Evolutionary conservation across 208 protist species (phyloP).

Genomic region (Trypanosoma cruzi): DNA sequence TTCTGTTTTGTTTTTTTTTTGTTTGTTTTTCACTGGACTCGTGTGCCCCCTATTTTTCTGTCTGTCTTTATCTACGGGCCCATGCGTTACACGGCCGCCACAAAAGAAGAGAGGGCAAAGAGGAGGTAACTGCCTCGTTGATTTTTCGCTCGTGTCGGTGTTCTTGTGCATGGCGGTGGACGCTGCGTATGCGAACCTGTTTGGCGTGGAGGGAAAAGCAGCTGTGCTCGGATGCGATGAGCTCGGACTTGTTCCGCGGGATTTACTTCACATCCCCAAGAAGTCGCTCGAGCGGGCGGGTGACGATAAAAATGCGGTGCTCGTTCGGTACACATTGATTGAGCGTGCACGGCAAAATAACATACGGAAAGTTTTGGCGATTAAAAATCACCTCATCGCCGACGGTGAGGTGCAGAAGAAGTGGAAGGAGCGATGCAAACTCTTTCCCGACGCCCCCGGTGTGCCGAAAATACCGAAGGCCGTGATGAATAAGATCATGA

Average conservation of each 20-base stretch:
- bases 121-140: background rate
- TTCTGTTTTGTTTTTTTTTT: no score
- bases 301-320: conserved; percentile 12
- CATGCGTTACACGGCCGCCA: background rate
- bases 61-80: background rate
- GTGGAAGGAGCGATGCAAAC: conserved; percentile 31
- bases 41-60: conserved; percentile 21
- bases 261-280: conserved; percentile 31
- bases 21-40: no score
- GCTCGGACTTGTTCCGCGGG: conserved; percentile 31
- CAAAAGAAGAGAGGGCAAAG: background rate
- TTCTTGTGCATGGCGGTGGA: conserved; percentile 26
- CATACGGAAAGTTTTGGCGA: conserved; percentile 31
- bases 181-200: conserved; percentile 33
- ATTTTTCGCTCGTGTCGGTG: background rate
- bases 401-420: conserved; percentile 25
- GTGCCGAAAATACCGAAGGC: conserved; percentile 34
- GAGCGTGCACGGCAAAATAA: conserved; percentile 39
- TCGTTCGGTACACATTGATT: conserved; percentile 42
- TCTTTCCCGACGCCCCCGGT: conserved; percentile 33
- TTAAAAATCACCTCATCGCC: conserved; percentile 33
- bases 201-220: conserved; percentile 33
- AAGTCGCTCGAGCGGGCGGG: conserved; percentile 18
- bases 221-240: conserved; percentile 45
- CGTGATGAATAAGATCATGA: conserved; percentile 17